Evolutionary conservation across 2,329 filamentous ascomycete genomes (phyloP), one percentile per base, ranked within the genome.

Genomic region (Monilinia fructigena): DNA sequence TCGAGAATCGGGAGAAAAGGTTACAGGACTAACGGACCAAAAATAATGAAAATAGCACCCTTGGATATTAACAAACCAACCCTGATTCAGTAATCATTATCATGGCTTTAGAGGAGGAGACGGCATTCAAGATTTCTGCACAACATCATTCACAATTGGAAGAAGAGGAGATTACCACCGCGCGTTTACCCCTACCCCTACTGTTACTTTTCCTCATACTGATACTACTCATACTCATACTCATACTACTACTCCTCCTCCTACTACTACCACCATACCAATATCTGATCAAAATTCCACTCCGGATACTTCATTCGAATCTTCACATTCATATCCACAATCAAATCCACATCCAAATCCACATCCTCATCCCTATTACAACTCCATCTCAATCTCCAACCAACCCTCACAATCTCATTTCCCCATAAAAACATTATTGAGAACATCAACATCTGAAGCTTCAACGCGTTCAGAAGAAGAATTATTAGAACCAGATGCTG

Each of bases 401-500:
- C 63, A 59, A 35, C 50, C n/a, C 35, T 58, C 31, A 12, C 42
- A 55, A 20, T 69, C 69, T 12, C 67, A 66, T 3, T 66, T 68
- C 23, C 68, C 70, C 20, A 67, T 66, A 48, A 42, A 66, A 38
- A 59, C 53, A 47, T 63, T 71, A 28, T 28, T 68, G 16, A 66
- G 67, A 61, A 68, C 71, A 14, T 69, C 68, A 4, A 63, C 45
- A 16, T 68, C 69, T 3, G 67, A 70, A 45, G 53, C 66, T 31
- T 65, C 68, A 38, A 53, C 63, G 52, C 69, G 53, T 40, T 63
- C 68, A 18, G 69, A 61, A 54, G 63, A 69, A 63, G 66, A 71
- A 53, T 60, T 60, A n/a, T 65, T 62, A 50, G 68, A 70, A 56
- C 70, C 68, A 63, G 69, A 75, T 73, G 72, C 71, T 50, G 68